phyloP scores from a whole-genome alignment of 768 basidiomycete genomes.

The Tylopilus plumbeoviolaceoides region DNA sequence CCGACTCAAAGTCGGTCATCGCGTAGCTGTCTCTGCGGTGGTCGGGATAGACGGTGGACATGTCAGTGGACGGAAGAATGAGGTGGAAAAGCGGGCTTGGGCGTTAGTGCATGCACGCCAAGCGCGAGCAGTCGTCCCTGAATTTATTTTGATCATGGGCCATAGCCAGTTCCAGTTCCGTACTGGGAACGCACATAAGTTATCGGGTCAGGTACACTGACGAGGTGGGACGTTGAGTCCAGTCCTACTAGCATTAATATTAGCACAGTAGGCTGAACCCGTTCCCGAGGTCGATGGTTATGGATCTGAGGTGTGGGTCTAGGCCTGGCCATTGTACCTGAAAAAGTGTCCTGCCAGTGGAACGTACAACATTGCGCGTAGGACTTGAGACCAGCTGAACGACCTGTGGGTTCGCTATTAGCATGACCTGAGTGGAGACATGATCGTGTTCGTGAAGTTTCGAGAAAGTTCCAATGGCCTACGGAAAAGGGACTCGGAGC shows the following conservation, averaged over 20 bases:
- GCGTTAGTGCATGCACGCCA: neutral
- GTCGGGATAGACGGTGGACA: neutral
- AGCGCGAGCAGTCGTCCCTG: neutral
- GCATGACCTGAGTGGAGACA: too few relatives aligned
- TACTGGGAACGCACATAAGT: neutral
- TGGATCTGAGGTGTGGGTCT: neutral
- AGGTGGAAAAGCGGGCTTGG: neutral
- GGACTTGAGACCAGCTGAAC: too few relatives aligned
- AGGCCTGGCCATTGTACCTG: neutral
- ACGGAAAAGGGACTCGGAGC: constrained; percentile 7
- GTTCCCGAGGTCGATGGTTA: neutral
- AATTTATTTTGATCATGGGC: neutral
- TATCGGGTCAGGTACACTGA: neutral
- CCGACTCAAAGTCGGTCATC: constrained; percentile 18
- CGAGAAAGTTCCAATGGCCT: constrained; percentile 28
- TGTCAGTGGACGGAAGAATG: neutral
- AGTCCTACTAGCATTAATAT: too few relatives aligned
- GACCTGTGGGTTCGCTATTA: too few relatives aligned
- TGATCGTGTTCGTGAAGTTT: constrained; percentile 19
- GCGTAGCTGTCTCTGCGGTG: constrained; percentile 8
- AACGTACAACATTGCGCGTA: constrained; percentile 4
- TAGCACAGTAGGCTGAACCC: too few relatives aligned
- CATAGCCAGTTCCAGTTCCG: too few relatives aligned
- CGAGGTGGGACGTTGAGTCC: too few relatives aligned
- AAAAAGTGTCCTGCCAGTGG: neutral